These are phyloP conservation scores for Penicillium odoratum DNA, from an alignment of 495 filamentous ascomycete species.

Conservation along the genomic window DNA sequence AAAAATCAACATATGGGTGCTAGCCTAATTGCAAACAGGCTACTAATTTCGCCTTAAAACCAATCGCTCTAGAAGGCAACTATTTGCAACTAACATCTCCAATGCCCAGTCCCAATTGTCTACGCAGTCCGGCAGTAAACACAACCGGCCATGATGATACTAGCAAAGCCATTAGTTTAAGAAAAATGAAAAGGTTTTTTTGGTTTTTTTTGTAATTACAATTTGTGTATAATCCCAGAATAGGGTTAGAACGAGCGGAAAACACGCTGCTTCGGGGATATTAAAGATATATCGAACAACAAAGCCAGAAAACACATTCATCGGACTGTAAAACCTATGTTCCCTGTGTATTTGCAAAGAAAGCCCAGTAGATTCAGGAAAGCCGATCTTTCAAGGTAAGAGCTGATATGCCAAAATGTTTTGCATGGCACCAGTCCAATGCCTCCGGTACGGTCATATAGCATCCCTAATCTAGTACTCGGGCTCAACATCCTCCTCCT, in stretches of 20 bases:
- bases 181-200: conserved; percentile 9
- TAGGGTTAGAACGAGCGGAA: conserved; percentile 36
- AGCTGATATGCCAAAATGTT: conserved; percentile 29
- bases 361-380: conserved; percentile 31
- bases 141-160: not conserved
- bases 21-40: no score
- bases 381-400: conserved; percentile 25
- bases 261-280: conserved; percentile 48
- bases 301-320: conserved; percentile 41
- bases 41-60: no score
- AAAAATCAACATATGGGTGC: no score
- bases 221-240: conserved; percentile 10
- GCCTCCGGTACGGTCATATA: conserved; percentile 22
- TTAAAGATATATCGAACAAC: conserved; percentile 51
- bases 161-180: not conserved
- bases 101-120: not conserved
- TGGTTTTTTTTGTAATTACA: conserved; percentile 31
- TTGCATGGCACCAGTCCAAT: conserved; percentile 24
- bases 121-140: not conserved
- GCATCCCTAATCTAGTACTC: conserved; percentile 75
- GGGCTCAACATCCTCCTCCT: conserved; percentile 83
- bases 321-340: conserved; percentile 44
- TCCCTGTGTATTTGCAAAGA: conserved; percentile 45
- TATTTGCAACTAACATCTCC: not conserved
- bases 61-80: not conserved